A percentile compares a stretch with the other conserved stretches of the same genome.
phyloP scores from a whole-genome alignment of 2,329 filamentous ascomycete species.

The Chaetoscypha palmicola region DNA sequence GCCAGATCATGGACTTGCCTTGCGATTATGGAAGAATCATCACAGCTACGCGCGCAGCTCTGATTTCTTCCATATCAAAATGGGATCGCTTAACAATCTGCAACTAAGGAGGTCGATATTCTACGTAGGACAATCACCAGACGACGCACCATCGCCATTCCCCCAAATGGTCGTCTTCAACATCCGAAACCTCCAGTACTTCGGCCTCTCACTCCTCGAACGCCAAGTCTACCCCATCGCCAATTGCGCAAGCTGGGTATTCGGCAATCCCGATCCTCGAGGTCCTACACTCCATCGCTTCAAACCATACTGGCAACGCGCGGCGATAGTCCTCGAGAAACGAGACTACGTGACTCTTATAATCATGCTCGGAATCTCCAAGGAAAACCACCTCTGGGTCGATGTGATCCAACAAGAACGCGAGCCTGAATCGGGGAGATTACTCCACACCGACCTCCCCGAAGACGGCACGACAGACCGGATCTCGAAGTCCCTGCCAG shows the following conservation, averaged over 20 bases:
- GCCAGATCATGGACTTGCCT: neutral
- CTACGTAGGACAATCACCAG: neutral
- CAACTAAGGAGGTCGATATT: neutral
- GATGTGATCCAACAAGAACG: neutral
- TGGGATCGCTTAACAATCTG: neutral
- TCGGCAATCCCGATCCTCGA: neutral
- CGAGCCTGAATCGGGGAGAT: neutral
- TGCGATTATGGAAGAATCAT: neutral
- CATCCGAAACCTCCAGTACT: neutral
- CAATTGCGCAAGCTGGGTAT: neutral
- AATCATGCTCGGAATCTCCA: neutral
- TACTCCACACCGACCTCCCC: neutral
- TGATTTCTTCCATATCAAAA: neutral
- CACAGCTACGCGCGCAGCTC: neutral
- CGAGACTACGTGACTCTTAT: neutral
- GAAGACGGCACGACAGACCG: conserved; percentile 1
- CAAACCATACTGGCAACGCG: neutral
- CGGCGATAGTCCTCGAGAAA: neutral
- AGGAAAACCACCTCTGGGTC: conserved; percentile 1
- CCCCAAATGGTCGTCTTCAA: neutral
- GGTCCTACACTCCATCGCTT: neutral
- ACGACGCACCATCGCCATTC: neutral
- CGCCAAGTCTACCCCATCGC: neutral
- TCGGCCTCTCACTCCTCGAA: neutral
- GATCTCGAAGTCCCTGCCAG: neutral